Base-by-base conservation (phyloP, 1,284 basidiomycete genomes). In the Rhizoctonia solani region DNA sequence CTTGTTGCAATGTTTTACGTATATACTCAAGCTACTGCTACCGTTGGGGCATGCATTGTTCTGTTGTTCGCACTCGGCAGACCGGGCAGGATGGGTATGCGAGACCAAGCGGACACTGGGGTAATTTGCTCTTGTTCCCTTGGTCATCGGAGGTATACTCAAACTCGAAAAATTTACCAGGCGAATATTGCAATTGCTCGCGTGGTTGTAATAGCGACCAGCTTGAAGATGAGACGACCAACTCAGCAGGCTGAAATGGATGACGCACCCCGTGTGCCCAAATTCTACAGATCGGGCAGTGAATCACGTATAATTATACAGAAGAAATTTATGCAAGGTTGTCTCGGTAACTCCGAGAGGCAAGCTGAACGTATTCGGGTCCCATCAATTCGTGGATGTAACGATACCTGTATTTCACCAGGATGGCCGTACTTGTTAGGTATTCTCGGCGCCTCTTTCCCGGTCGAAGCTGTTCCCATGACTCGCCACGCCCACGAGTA, bases 391-490 rank as follows among this genome's bases (percentile, higher is more conserved):
- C 47, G 49, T 39, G 37, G 23, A 37, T 34, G 25, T 4, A 37
- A 3, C 50, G 4, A 32, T n/a, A 29, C 37, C 50, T 50, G 49
- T 46, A 32, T 46, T n/a, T 37, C 19, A 32, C 11, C 21, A 34
- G 37, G 25, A 30, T 42, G 59, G 27, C 50, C 27, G 25, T 44
- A 41, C 47, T n/a, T 65, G 59, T 32, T 53, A 29, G 37, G 59
- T 27, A 41, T 44, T 9, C 50, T 65, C 59, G 59, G 59, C 59
- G 59, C 59, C 59, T 65, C 59, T 65, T 53, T 53, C 49, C 59
- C 37, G 50, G 59, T 53, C 50, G 59, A 65, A 65, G 59, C 16
- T 32, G 59, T 65, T 53, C 59, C 59, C 59, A 65, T 65, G 59
- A 65, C 59, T 52, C 39, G 59, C 55, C 34, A 42, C 34, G 34